phyloP scores from a whole-genome alignment of 495 filamentous ascomycete species.

The Acidomyces sp. region DNA sequence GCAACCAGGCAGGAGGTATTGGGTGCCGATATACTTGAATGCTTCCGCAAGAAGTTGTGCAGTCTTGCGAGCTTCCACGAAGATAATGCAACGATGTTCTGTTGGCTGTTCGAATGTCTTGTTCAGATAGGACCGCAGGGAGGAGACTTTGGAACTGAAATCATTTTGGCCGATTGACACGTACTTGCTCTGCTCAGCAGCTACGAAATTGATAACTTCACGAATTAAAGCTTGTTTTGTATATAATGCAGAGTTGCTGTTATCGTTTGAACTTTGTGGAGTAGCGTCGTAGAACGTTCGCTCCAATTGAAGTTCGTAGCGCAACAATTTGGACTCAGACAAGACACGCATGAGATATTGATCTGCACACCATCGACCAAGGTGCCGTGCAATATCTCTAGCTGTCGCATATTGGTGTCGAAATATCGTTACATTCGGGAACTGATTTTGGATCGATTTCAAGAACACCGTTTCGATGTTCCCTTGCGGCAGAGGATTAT shows the following conservation, averaged over 20 bases:
- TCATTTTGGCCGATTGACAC: conserved; percentile 25
- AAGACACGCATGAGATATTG: conserved; percentile 63
- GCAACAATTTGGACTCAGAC: conserved; percentile 34
- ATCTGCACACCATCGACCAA: conserved; percentile 84
- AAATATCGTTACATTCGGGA: conserved; percentile 46
- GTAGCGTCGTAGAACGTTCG: conserved; percentile 1
- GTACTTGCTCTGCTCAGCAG: conserved; percentile 4
- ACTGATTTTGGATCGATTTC: conserved; percentile 39
- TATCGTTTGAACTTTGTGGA: background rate
- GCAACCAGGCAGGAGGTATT: conserved; percentile 48
- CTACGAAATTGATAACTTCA: conserved; percentile 36
- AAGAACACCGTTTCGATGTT: conserved; percentile 54
- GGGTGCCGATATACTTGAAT: conserved; percentile 41
- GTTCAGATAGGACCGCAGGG: conserved; percentile 44
- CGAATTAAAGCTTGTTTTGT: conserved; percentile 41
- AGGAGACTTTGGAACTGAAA: conserved; percentile 61
- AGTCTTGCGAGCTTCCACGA: conserved; percentile 66
- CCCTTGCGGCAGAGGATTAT: conserved; percentile 33
- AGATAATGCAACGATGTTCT: conserved; percentile 71
- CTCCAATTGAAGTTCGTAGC: conserved; percentile 3
- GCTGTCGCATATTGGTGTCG: conserved; percentile 43
- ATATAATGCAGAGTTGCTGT: conserved; percentile 34
- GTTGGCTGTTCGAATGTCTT: conserved; percentile 43
- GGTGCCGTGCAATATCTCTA: conserved; percentile 48
- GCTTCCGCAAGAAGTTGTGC: conserved; percentile 58